phyloP scores from a whole-genome alignment of 306 rosid genomes.

The Cicer pinnatifidum region DNA sequence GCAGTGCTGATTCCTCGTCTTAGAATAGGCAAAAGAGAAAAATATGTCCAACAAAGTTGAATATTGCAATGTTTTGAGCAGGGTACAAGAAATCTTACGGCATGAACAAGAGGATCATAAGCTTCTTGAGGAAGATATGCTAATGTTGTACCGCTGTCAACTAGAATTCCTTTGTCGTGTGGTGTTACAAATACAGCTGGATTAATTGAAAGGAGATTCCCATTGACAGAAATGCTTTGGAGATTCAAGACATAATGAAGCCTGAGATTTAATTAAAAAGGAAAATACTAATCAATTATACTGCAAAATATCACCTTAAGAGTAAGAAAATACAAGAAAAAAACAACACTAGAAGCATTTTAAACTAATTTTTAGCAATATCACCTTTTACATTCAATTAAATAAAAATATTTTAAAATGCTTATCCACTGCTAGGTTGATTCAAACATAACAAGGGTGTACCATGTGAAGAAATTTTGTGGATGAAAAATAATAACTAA shows the following conservation, averaged over 20 bases:
- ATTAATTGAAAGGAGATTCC: constrained; percentile 73
- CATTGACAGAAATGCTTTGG: constrained; percentile 53
- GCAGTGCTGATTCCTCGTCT: background rate
- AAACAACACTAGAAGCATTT: constrained; percentile 30
- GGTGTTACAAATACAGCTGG: constrained; percentile 65
- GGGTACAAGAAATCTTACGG: background rate
- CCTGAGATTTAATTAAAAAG: constrained; percentile 38
- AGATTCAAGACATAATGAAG: background rate
- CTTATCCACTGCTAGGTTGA: constrained; percentile 4
- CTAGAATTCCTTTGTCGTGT: constrained; percentile 72
- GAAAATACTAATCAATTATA: constrained; percentile 38
- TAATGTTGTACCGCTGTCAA: constrained; percentile 91
- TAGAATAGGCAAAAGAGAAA: constrained; percentile 33
- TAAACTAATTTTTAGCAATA: background rate
- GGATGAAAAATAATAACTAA: too few species aligned
- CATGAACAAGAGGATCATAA: constrained; percentile 74
- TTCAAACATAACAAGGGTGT: constrained; percentile 26
- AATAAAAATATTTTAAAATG: constrained; percentile 5
- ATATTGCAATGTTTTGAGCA: background rate
- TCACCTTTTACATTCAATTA: constrained; percentile 19
- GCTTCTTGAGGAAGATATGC: constrained; percentile 88
- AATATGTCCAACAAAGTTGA: background rate
- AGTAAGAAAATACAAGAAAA: background rate
- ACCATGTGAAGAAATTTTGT: background rate
- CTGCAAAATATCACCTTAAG: constrained; percentile 34